Evolutionary conservation across 2,329 filamentous ascomycete species (phyloP).

Genomic region (Arthrinium puccinioides): DNA sequence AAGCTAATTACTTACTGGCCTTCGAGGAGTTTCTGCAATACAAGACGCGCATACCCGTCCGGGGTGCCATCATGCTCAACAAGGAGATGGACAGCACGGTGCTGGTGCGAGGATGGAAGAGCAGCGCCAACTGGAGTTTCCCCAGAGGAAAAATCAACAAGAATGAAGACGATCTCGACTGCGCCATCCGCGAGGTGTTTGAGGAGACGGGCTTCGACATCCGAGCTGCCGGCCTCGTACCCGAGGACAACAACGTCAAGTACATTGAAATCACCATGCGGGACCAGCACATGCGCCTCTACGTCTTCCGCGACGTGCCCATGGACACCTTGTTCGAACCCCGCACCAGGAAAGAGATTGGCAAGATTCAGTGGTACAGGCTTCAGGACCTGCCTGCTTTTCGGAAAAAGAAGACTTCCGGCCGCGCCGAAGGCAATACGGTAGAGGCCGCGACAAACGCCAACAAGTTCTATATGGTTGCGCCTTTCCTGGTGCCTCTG

Average conservation of each 20-base stretch:
- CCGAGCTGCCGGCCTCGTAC: conserved; percentile 65
- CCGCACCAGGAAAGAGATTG: conserved; percentile 92
- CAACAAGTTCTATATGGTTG: conserved; percentile 97
- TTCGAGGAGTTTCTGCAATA: conserved; percentile 91
- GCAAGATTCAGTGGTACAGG: conserved; percentile 92
- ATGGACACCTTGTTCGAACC: conserved; percentile 85
- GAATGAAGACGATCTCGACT: conserved; percentile 88
- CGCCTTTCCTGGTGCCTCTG: conserved; percentile 77
- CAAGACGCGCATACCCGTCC: conserved; percentile 89
- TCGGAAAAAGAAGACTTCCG: conserved; percentile 57
- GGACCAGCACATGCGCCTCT: conserved; percentile 88
- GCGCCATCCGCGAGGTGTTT: conserved; percentile 87
- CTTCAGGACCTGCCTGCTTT: conserved; percentile 81
- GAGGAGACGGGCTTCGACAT: conserved; percentile 94
- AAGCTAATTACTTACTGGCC: conserved; percentile 69
- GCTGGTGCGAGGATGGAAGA: conserved; percentile 97
- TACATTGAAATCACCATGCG: conserved; percentile 84
- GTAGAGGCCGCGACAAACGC: conserved; percentile 51
- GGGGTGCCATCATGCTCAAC: conserved; percentile 90
- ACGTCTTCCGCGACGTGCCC: conserved; percentile 83
- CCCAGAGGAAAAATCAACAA: conserved; percentile 97
- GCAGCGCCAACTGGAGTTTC: conserved; percentile 92
- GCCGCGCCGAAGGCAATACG: conserved; percentile 48
- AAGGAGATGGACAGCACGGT: conserved; percentile 89
- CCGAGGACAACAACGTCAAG: conserved; percentile 64